Base-by-base conservation (phyloP, 352 stramenopile species). In the Globisporangium perplexum region DNA sequence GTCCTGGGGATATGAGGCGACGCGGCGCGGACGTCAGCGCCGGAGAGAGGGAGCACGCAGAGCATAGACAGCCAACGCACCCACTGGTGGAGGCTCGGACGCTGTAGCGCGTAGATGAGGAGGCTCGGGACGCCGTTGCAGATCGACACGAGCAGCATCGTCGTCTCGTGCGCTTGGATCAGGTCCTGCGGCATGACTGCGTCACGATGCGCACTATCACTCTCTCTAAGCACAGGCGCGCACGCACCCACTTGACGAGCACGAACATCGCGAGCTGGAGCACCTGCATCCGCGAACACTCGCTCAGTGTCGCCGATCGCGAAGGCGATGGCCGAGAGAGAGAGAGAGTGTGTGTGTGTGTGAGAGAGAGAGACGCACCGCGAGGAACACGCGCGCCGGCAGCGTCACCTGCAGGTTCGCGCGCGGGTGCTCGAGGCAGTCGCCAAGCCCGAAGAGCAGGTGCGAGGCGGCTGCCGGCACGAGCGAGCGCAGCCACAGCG, bases 401-500 rank as follows among this genome's bases (percentile, higher is more conserved):
- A 93, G 56, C 20, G 83, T 89, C 38, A 93, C 76, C 30, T 88
- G 74, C 36, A 93, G 56, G 39, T 93, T 71, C 30, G 83, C 70
- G 0, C 72, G 47, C 3, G 79, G 76, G 55, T 82, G 79, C 42
- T 90, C 83, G 5, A 93, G 56, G 26, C 75, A 82, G 63, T 93
- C 83, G 41, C 75, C 69, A 11, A 88, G 58, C 0, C 77, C 77
- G 55, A 93, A 93, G 50, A 93, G 67, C 57, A 93, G 53, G 62
- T 93, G 83, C 35, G 73, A 84, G 28, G 68, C 71, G 0, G 82
- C 79, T 17, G 82, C 79, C 0, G 82, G 82, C 35, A 90, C 62
- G n/a, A 93, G 66, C 60, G 77, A 88, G 53, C 82, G 77, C 61
- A 93, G 59, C 82, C 82, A 93, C 8, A 93, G 71, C 60, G 72